Evolutionary conservation across 75 land plant genomes (phyloP), one percentile per base, ranked within the genome.

Genomic region (Isoetes taiwanensis): DNA sequence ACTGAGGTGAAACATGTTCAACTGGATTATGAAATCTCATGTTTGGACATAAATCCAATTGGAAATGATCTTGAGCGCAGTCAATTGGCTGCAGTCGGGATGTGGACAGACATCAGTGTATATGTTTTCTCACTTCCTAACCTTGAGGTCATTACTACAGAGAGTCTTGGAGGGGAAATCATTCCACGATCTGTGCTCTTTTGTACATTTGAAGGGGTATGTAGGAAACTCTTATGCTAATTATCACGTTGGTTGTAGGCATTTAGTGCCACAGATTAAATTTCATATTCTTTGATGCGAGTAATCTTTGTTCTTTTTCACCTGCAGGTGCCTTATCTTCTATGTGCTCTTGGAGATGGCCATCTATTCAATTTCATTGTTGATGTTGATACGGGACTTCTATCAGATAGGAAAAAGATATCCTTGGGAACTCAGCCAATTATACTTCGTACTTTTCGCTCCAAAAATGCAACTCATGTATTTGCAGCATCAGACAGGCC

Each of bases 401-500:
- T 94, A 31, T 69, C 80, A 32, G 84, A 94, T 32, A 74, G 99
- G 59, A 94, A 94, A 59, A 94, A 94, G 76, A 80, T 94, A 1
- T 94, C 96, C 48, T 78, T 94, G 50, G 99, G 99, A n/a, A 94
- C 96, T 17, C 96, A 94, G 37, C 95, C 99, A 3, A 94, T 94
- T 9, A 80, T 82, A 1, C 84, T 94, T 14, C 65, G 96, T 3
- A 89, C 99, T 6, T 94, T 94, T 54, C 72, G 87, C 19, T 94
- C 96, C 19, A 94, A 90, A 74, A 85, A 73, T 73, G 66, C 99
- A 11, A 89, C 96, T 0, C 87, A 89, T 75, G 99, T 89, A 16
- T 89, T 94, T 80, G 99, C 99, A 53, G 90, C 99, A 28, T 94
- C 99, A 27, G 99, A 94, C 71, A 74, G 99, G 31, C 99, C 99